Evolutionary conservation across 1,284 basidiomycete species (phyloP), one percentile per base, ranked within the genome.

Genomic region (Takashimella tepidaria): DNA sequence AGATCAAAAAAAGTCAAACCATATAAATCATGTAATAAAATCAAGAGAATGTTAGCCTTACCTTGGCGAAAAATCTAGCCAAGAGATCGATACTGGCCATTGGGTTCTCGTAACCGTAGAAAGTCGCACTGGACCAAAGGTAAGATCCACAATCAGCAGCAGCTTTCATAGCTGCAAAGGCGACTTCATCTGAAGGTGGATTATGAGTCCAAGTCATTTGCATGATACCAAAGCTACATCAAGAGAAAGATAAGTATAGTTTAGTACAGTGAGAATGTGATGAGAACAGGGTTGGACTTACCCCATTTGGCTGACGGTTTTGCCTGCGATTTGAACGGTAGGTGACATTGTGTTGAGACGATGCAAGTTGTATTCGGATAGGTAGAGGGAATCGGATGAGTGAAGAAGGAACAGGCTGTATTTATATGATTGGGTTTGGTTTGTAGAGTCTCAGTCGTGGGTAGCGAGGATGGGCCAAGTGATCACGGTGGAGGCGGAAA

Each of bases 121-220:
- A 75, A 6, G 63, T 60, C 16, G 69, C 72, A n/a, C 61, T 61
- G 50, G 78, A 77, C 72, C 75, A 74, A 20, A 76, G 68, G 11
- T 65, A 84, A 41, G 77, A 72, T 0, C 81, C 79, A 23, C 82
- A 79, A 42, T 87, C 75, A 11, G 81, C 81, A 2, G 83, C 81
- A 1, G 73, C 68, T 65, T 82, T 84, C 76, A 87, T 83, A 4
- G 82, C 76, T 40, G 78, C 80, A 56, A 87, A 85, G 10, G 79
- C 79, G 19, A 80, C 74, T 50, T 82, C 80, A 45, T 86, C 82
- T 0, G 81, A 67, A 2, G 77, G 70, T 11, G 76, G 77, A 22
- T 60, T 64, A 16, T 79, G 74, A 41, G 58, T 77, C 66, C 64
- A 81, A 61, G 80, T 82, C 73, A 83, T 79, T 69, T 78, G 73